A percentile compares a stretch with the other conserved stretches of the same genome.
These are phyloP conservation scores for Phaeotremella skinneri DNA, from an alignment of 768 basidiomycete genomes.

Conservation along the genomic window DNA sequence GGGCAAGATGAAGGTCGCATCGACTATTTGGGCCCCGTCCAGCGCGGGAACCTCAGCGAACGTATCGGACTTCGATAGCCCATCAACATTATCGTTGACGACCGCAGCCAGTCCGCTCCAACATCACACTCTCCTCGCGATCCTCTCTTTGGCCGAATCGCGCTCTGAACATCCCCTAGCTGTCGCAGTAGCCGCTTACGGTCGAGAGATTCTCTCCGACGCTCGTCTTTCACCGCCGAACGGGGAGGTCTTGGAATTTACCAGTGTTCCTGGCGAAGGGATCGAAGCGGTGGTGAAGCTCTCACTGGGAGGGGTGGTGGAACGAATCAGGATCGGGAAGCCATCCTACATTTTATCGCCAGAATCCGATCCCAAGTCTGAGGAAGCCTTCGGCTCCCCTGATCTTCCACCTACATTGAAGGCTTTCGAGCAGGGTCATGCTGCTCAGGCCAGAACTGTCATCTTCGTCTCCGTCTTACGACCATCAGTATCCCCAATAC, in stretches of 20 bases:
- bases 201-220: conserved; percentile 52
- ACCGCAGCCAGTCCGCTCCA: conserved; percentile 42
- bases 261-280: conserved; percentile 84
- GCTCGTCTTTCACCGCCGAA: conserved; percentile 56
- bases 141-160: conserved; percentile 82
- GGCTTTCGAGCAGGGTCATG: conserved; percentile 69
- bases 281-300: conserved; percentile 68
- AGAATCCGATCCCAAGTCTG: conserved; percentile 17
- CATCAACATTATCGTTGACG: conserved; percentile 37
- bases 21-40: conserved; percentile 65
- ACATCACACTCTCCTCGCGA: conserved; percentile 61
- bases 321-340: conserved; percentile 65
- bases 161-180: conserved; percentile 96
- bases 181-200: conserved; percentile 81
- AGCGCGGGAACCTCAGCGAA: conserved; percentile 10
- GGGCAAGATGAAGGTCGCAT: conserved; percentile 82
- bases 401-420: conserved; percentile 62
- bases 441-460: conserved; percentile 71
- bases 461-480: conserved; percentile 73
- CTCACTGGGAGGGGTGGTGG: conserved; percentile 49
- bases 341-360: conserved; percentile 60
- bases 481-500: conserved; percentile 56
- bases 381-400: conserved; percentile 43
- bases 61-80: conserved; percentile 32
- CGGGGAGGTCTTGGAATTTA: conserved; percentile 69